A percentile compares a stretch with the other conserved stretches of the same genome.
Evolutionary conservation across 805 yeast species (phyloP).

Genomic region (Maudiozyma turicensis): DNA sequence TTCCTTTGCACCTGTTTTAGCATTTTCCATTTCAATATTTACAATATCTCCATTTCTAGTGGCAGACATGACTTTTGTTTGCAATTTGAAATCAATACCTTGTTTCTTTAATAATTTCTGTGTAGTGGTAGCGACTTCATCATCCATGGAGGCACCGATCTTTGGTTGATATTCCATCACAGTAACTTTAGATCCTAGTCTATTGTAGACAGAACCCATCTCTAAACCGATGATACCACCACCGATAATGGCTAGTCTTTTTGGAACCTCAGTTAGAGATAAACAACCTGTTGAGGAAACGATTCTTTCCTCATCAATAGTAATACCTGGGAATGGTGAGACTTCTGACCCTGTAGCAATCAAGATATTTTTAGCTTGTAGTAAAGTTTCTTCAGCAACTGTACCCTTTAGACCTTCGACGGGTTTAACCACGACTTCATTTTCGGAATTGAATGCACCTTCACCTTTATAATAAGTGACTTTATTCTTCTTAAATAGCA

Average conservation of each 20-base stretch:
- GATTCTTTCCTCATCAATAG: conserved; percentile 92
- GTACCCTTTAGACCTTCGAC: conserved; percentile 75
- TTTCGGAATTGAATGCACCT: conserved; percentile 79
- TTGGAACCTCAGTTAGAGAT: conserved; percentile 80
- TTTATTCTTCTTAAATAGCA: conserved; percentile 90
- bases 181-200: conserved; percentile 93
- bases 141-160: conserved; percentile 98
- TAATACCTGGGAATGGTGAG: conserved; percentile 97
- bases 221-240: conserved; percentile 99
- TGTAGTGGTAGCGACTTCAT: conserved; percentile 81
- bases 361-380: conserved; percentile 80
- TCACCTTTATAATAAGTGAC: conserved; percentile 90
- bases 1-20: conserved; percentile 74
- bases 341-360: conserved; percentile 98
- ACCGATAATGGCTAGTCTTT: conserved; percentile 86
- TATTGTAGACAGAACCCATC: conserved; percentile 96
- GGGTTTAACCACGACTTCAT: conserved; percentile 70
- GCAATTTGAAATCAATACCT: conserved; percentile 86
- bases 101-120: conserved; percentile 89
- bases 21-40: conserved; percentile 78
- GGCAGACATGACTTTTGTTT: conserved; percentile 85
- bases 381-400: conserved; percentile 46
- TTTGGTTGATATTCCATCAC: conserved; percentile 82
- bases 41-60: conserved; percentile 83
- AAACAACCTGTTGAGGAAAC: conserved; percentile 93